Evolutionary conservation across 768 basidiomycete species (phyloP).

Genomic region (Trametes elegans): DNA sequence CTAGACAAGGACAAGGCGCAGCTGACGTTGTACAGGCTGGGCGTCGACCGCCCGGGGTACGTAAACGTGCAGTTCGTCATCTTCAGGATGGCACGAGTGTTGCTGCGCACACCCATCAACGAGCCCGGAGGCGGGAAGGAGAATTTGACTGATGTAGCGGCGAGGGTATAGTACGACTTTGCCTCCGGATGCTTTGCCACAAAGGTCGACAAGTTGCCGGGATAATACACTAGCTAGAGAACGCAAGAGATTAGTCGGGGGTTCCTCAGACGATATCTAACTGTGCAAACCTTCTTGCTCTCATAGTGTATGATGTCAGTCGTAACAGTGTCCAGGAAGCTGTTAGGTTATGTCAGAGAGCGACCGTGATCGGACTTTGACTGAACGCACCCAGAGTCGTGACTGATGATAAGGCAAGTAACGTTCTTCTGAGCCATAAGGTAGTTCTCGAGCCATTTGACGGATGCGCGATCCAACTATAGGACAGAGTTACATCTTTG

Average conservation of each 20-base stretch:
- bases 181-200: slow-evolving; percentile 90
- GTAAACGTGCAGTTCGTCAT: slow-evolving; percentile 90
- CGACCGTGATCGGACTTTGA: not conserved
- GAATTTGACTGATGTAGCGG: slow-evolving; percentile 92
- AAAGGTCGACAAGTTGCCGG: slow-evolving; percentile 87
- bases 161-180: slow-evolving; percentile 94
- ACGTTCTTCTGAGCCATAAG: slow-evolving; percentile 77
- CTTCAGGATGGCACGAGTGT: slow-evolving; percentile 94
- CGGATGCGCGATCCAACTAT: slow-evolving; percentile 79
- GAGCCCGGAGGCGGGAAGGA: slow-evolving; percentile 94
- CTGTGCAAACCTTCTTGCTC: slow-evolving; percentile 69
- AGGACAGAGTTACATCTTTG: slow-evolving; percentile 3
- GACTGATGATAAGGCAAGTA: slow-evolving; percentile 92
- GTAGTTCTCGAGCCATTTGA: slow-evolving; percentile 90
- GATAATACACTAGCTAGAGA: slow-evolving; percentile 83
- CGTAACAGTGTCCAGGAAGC: slow-evolving; percentile 92
- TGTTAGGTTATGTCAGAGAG: slow-evolving; percentile 26
- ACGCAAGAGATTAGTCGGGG: not conserved
- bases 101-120: slow-evolving; percentile 95
- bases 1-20: slow-evolving; percentile 93
- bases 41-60: slow-evolving; percentile 79
- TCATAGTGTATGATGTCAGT: slow-evolving; percentile 99
- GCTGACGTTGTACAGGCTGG: slow-evolving; percentile 84
- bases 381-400: slow-evolving; percentile 84
- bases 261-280: slow-evolving; percentile 12